These are phyloP conservation scores for Psophocarpus tetragonolobus DNA, from an alignment of 306 rosid genomes.

Conservation along the genomic window DNA sequence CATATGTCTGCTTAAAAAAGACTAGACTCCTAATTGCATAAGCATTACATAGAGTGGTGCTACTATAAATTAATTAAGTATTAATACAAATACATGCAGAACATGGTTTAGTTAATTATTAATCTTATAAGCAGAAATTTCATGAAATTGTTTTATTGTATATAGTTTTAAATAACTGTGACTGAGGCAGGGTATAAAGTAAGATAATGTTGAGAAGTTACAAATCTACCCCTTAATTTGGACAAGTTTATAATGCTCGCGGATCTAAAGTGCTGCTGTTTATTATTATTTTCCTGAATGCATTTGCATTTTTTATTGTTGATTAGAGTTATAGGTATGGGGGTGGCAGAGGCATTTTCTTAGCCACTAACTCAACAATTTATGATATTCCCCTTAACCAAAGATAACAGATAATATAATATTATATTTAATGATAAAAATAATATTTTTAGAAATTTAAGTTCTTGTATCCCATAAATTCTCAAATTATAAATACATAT, in stretches of 20 bases:
- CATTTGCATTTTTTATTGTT: background rate
- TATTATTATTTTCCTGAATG: background rate
- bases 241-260: background rate
- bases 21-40: slow-evolving; percentile 21
- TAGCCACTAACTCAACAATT: too few species aligned
- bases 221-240: slow-evolving; percentile 2
- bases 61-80: background rate
- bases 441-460: background rate
- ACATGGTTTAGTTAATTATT: background rate
- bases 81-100: background rate
- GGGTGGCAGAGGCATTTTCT: too few species aligned
- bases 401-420: background rate
- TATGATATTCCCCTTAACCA: background rate
- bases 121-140: background rate
- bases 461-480: background rate
- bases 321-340: too few species aligned
- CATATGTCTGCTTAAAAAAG: slow-evolving; percentile 29
- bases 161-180: background rate
- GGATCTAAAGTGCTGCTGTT: background rate
- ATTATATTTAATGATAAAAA: background rate
- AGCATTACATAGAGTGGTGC: background rate
- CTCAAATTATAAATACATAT: background rate
- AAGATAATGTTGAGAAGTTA: background rate
- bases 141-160: background rate
- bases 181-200: background rate